phyloP scores from a whole-genome alignment of 352 stramenopile species.

The Pythium periplocum region DNA sequence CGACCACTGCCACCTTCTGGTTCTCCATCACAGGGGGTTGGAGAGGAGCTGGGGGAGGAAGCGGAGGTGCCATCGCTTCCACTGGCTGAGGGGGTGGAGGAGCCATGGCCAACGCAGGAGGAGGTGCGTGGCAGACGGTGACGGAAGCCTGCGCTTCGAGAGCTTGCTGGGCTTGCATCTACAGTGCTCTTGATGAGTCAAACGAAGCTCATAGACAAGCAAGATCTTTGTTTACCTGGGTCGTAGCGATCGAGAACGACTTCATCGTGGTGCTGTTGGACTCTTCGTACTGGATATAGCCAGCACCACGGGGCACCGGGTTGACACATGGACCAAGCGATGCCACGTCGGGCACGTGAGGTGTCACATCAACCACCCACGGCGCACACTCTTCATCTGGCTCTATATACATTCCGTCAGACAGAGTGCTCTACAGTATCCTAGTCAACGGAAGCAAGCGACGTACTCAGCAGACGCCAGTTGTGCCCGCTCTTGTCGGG shows the following conservation, averaged over 20 bases:
- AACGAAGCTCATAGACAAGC: neutral
- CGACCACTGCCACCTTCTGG: constrained; percentile 16
- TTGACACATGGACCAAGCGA: constrained; percentile 50
- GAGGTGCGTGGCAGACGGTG: constrained; percentile 1
- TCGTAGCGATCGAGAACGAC: constrained; percentile 66
- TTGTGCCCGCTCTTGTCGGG: constrained; percentile 70
- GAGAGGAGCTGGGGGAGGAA: constrained; percentile 8
- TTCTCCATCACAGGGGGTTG: constrained; percentile 10
- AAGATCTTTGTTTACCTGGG: constrained; percentile 23
- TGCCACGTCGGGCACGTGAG: constrained; percentile 25
- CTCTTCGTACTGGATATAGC: constrained; percentile 50
- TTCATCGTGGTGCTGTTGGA: constrained; percentile 36
- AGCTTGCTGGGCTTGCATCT: constrained; percentile 19
- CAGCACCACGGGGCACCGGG: constrained; percentile 48
- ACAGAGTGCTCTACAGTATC: neutral
- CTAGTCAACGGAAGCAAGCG: neutral
- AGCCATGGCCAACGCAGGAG: constrained; percentile 7
- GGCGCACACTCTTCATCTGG: constrained; percentile 30
- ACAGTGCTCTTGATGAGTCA: neutral
- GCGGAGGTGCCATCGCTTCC: neutral
- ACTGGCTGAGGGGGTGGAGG: constrained; percentile 4
- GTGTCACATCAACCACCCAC: constrained; percentile 52
- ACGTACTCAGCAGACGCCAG: constrained; percentile 59
- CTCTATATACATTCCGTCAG: constrained; percentile 14
- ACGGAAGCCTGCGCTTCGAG: neutral